Evolutionary conservation across 495 filamentous ascomycete genomes (phyloP), one percentile per base, ranked within the genome.

Genomic region (Bathelium albidoporum): DNA sequence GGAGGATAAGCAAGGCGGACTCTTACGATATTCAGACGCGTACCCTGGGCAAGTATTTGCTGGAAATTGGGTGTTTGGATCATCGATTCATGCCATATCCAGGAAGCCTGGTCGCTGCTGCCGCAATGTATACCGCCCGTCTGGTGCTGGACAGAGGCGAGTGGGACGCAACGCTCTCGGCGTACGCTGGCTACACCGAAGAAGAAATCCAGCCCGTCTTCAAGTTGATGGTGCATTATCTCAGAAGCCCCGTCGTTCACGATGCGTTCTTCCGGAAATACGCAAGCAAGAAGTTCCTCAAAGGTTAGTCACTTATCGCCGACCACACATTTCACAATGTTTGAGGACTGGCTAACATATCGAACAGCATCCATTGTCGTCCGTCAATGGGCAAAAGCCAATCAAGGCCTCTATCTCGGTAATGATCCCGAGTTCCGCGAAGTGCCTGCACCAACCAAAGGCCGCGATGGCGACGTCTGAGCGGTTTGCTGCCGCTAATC

Each of bases 201-300:
- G 85, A 89, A 32, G 89, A 97, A 72, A 91, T 98, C 65, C 82
- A 90, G 69, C 93, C 95, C 5, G 91, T 97, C 58, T 90, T 95
- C 75, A 82, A 85, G 68, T 78, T 97, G 58, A 97, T 98, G 93
- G 82, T 98, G 62, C 91, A 97, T 71, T 97, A 97, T 71, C 85
- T 97, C 36, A 87, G 85, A 62, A 83, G 86, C 10, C 94, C 95
- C 32, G 90, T 96, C 52, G 81, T 82, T 43, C 94, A 97, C 69
- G 91, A 97, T 74, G 94, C 95, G 20, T 97, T 98, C 83, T 97
- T 95, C 82, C 94, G 93, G 82, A 98, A 98, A 74, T 98, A 98
- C 71, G 94, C 95, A 18, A 94, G 90, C 83, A 97, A 97, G 80
- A 95, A 93, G 76, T 98, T 96, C 76, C 75, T 97, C 70, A 97